Evolutionary conservation across 1,284 basidiomycete species (phyloP).

Genomic region (Coniferiporia sulphurascens): DNA sequence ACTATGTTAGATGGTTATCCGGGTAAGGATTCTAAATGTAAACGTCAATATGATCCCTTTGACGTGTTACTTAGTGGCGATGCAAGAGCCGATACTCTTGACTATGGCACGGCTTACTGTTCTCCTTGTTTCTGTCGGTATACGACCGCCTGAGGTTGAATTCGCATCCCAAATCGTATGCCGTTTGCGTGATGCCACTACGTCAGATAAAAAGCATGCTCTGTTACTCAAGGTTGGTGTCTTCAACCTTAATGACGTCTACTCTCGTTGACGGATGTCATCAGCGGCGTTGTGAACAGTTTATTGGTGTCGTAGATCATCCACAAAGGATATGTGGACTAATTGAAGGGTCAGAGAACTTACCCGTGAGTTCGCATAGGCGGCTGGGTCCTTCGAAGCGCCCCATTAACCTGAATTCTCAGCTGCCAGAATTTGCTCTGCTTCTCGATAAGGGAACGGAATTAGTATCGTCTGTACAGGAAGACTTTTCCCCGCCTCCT

Average conservation of each 20-base stretch:
- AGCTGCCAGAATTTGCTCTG: constrained; percentile 14
- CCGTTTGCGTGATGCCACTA: not conserved
- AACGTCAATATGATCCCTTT: not conserved
- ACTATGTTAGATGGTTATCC: not conserved
- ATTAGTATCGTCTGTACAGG: not conserved
- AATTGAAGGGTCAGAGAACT: not conserved
- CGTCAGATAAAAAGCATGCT: constrained; percentile 32
- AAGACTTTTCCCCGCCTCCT: constrained; percentile 16
- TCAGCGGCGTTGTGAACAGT: constrained; percentile 61
- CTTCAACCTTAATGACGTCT: constrained; percentile 4
- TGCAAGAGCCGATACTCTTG: constrained; percentile 66
- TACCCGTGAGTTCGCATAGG: not conserved
- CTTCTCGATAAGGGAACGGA: not conserved
- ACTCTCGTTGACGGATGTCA: constrained; percentile 3
- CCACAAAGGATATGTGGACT: constrained; percentile 37
- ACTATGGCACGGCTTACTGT: constrained; percentile 61
- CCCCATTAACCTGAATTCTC: not conserved
- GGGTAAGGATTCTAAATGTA: not conserved
- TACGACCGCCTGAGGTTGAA: not conserved
- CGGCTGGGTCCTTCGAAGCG: no score
- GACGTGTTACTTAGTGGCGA: constrained; percentile 39
- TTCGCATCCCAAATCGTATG: not conserved
- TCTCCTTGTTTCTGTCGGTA: constrained; percentile 30
- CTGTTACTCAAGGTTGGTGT: constrained; percentile 2
- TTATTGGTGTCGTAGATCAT: constrained; percentile 39